Evolutionary conservation across 192 early-diverging fungal species (phyloP), one percentile per base, ranked within the genome.

Genomic region (Blastocladiella britannica): DNA sequence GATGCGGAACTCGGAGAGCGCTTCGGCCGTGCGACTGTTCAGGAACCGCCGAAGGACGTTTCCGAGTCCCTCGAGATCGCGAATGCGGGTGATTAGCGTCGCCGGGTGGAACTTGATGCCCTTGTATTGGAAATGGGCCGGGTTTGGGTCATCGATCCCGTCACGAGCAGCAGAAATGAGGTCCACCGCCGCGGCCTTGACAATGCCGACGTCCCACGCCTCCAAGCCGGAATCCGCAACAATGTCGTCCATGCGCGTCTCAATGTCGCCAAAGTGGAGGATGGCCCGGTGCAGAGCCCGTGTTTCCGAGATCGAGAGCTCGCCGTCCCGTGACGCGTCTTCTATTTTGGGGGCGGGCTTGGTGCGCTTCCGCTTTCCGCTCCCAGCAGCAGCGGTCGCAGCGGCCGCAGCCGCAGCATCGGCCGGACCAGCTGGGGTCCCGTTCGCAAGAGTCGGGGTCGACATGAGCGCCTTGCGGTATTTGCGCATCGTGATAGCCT

Each of bases 71-170:
- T 73, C 67, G 58, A 96, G 62, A 52, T 96, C 89, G 5, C 71
- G 68, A 5, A 84, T 69, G 3, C 93, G 71, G 65, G 84, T 74
- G 53, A 89, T 63, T 8, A 96, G 66, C 51, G 81, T 72, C 4
- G 79, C 74, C 2, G 93, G 91, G 65, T 99, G 96, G 43, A 96
- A 79, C 55, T 82, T 81, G 8, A 79, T 75, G 7, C n/a, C n/a
- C n/a, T n/a, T n/a, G n/a, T n/a, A n/a, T n/a, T n/a, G n/a, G n/a
- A n/a, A n/a, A n/a, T n/a, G n/a, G n/a, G n/a, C n/a, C n/a, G n/a
- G n/a, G n/a, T n/a, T n/a, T n/a, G n/a, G n/a, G n/a, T n/a, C n/a
- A n/a, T n/a, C n/a, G n/a, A n/a, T n/a, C n/a, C n/a, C n/a, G n/a
- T n/a, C n/a, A n/a, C n/a, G n/a, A n/a, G n/a, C n/a, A n/a, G n/a